These are phyloP conservation scores for Mycocentrospora acerina DNA, from an alignment of 2,329 filamentous ascomycete genomes.

Conservation along the genomic window DNA sequence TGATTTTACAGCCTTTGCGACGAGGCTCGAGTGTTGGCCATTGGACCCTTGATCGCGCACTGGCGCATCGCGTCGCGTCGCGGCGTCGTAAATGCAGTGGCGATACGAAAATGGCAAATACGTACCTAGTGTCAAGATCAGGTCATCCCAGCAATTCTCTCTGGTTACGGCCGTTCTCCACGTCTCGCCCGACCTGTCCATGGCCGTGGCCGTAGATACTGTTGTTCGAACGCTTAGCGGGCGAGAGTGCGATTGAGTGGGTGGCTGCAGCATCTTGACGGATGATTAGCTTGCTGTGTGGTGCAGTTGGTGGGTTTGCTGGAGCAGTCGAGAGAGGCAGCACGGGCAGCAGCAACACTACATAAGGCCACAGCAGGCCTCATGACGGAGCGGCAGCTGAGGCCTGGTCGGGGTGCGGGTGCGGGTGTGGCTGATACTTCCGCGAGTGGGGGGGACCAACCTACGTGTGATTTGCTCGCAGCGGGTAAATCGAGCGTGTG, in stretches of 20 bases:
- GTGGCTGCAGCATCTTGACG: constrained; percentile 30
- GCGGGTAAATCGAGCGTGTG: constrained; percentile 2
- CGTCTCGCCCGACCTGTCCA: constrained; percentile 46
- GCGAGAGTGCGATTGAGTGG: constrained; percentile 29
- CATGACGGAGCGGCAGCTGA: constrained; percentile 16
- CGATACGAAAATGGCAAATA: constrained; percentile 6
- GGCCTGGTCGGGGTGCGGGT: constrained; percentile 14
- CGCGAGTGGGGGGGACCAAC: constrained; percentile 6
- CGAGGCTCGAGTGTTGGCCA: too few species aligned
- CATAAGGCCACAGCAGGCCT: constrained; percentile 30
- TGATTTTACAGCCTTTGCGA: too few species aligned
- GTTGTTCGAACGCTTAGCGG: constrained; percentile 39
- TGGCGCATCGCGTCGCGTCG: too few species aligned
- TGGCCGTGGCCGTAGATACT: constrained; percentile 35
- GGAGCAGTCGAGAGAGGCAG: constrained; percentile 5
- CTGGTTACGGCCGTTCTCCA: constrained; percentile 45
- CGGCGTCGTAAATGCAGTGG: too few species aligned
- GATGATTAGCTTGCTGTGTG: constrained; percentile 15
- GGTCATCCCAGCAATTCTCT: constrained; percentile 51
- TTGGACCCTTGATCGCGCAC: too few species aligned
- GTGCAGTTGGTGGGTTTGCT: constrained; percentile 11
- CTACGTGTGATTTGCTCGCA: constrained; percentile 15
- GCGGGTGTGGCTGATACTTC: constrained; percentile 33
- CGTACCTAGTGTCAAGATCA: constrained; percentile 49
- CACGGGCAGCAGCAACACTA: constrained; percentile 7